These are phyloP conservation scores for Dalbergia oliveri DNA, from an alignment of 306 rosid species.

Conservation along the genomic window DNA sequence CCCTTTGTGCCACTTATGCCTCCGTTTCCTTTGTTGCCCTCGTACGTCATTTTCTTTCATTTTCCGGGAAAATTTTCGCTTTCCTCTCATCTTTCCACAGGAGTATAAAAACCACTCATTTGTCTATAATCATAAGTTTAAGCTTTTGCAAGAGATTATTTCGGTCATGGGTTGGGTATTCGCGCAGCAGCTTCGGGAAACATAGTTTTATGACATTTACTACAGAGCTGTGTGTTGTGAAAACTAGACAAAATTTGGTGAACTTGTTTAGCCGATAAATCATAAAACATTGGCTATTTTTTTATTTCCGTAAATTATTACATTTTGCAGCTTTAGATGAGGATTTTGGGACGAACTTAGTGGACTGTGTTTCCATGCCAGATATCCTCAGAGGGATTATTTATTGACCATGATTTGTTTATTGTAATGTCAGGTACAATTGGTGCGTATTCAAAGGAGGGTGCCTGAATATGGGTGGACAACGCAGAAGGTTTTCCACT, in stretches of 20 bases:
- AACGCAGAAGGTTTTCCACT: constrained; percentile 83
- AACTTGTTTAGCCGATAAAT: neutral
- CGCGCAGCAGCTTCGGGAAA: no score
- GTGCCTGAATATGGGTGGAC: constrained; percentile 88
- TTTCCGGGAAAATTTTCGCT: constrained; percentile 2
- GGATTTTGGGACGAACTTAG: constrained; percentile 21
- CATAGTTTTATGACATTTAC: no score
- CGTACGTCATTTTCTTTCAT: constrained; percentile 45
- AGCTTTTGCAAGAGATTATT: no score
- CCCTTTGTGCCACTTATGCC: constrained; percentile 61
- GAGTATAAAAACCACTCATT: no score
- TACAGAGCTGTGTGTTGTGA: neutral
- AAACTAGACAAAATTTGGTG: neutral
- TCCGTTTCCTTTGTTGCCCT: constrained; percentile 66
- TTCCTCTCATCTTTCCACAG: neutral
- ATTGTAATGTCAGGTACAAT: constrained; percentile 59
- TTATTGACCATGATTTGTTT: neutral
- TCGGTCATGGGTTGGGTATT: no score
- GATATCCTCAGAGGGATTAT: neutral
- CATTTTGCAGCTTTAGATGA: constrained; percentile 2
- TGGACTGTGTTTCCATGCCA: neutral
- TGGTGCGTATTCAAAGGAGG: constrained; percentile 74
- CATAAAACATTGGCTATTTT: neutral
- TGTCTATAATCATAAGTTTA: no score
- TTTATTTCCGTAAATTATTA: no score